phyloP scores from a whole-genome alignment of 768 basidiomycete species.

The Dioszegia hungarica region DNA sequence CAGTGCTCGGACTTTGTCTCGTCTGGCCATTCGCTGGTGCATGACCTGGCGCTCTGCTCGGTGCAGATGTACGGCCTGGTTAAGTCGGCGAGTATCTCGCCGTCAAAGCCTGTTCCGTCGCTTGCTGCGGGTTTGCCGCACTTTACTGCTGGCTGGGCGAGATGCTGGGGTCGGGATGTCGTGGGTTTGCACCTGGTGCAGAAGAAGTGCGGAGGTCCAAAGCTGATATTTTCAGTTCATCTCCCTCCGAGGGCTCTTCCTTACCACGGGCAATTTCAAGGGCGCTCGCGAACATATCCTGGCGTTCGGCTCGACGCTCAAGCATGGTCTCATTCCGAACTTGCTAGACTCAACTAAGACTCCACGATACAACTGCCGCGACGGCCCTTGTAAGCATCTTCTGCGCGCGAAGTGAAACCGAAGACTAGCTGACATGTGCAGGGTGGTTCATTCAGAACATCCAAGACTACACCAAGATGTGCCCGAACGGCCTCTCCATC shows the following conservation, averaged over 20 bases:
- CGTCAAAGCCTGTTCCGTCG: conserved; percentile 61
- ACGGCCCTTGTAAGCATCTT: conserved; percentile 67
- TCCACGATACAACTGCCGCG: conserved; percentile 90
- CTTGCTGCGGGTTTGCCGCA: conserved; percentile 94
- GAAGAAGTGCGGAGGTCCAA: neutral
- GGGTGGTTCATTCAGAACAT: conserved; percentile 98
- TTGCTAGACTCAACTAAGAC: conserved; percentile 79
- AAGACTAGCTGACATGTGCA: neutral
- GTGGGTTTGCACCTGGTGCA: conserved; percentile 28
- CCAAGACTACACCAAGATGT: conserved; percentile 80
- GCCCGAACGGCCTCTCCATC: conserved; percentile 76
- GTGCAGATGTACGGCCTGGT: conserved; percentile 82
- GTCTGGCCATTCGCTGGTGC: conserved; percentile 80
- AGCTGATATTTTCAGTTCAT: conserved; percentile 60
- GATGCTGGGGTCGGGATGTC: conserved; percentile 83
- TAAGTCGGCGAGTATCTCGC: conserved; percentile 79
- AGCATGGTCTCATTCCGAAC: conserved; percentile 95
- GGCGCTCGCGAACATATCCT: conserved; percentile 85
- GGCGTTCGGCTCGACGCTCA: conserved; percentile 85
- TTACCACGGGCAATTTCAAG: conserved; percentile 68
- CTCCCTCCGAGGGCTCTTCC: conserved; percentile 83
- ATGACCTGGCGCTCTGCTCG: conserved; percentile 70
- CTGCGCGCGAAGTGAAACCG: neutral
- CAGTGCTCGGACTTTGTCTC: conserved; percentile 82
- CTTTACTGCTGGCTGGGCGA: conserved; percentile 86